A percentile compares a stretch with the other conserved stretches of the same genome.
These are phyloP conservation scores for Vigna mungo DNA, from an alignment of 306 rosid genomes.

Conservation along the genomic window DNA sequence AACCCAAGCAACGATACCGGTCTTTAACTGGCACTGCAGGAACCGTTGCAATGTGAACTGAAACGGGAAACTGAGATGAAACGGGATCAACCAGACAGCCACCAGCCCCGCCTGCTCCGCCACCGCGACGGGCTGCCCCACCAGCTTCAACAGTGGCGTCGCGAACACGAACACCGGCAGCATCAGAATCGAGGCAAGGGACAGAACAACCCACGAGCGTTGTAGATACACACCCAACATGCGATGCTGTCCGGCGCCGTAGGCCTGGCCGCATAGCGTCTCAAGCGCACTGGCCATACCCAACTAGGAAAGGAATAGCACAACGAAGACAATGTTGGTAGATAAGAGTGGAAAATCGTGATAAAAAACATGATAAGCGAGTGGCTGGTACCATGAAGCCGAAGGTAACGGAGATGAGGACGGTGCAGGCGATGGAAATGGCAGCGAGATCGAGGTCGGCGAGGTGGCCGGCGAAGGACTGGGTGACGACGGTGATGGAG, in stretches of 20 bases:
- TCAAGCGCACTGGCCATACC: slow-evolving; percentile 89
- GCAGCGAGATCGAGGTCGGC: slow-evolving; percentile 70
- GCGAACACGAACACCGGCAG: slow-evolving; percentile 68
- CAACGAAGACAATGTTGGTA: neutral
- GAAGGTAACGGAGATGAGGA: slow-evolving; percentile 67
- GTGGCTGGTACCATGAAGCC: slow-evolving; percentile 62
- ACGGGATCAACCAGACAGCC: slow-evolving; percentile 67
- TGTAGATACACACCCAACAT: slow-evolving; percentile 71
- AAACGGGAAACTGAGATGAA: slow-evolving; percentile 73
- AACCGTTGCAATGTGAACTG: slow-evolving; percentile 71
- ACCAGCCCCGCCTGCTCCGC: slow-evolving; percentile 70
- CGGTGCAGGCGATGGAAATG: slow-evolving; percentile 67
- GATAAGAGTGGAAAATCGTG: neutral
- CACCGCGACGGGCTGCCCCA: slow-evolving; percentile 57
- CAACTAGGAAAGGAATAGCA: slow-evolving; percentile 45
- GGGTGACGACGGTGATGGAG: slow-evolving; percentile 71
- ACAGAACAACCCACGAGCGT: slow-evolving; percentile 74
- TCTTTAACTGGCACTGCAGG: slow-evolving; percentile 71
- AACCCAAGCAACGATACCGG: slow-evolving; percentile 58
- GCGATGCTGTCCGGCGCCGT: slow-evolving; percentile 64
- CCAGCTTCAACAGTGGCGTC: slow-evolving; percentile 61
- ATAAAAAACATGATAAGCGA: neutral
- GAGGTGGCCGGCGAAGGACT: slow-evolving; percentile 78
- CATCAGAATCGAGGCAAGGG: slow-evolving; percentile 52
- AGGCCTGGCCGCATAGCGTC: slow-evolving; percentile 81